A percentile compares a stretch with the other conserved stretches of the same genome.
phyloP scores from a whole-genome alignment of 2,329 filamentous ascomycete species.

The Monascus ruber region DNA sequence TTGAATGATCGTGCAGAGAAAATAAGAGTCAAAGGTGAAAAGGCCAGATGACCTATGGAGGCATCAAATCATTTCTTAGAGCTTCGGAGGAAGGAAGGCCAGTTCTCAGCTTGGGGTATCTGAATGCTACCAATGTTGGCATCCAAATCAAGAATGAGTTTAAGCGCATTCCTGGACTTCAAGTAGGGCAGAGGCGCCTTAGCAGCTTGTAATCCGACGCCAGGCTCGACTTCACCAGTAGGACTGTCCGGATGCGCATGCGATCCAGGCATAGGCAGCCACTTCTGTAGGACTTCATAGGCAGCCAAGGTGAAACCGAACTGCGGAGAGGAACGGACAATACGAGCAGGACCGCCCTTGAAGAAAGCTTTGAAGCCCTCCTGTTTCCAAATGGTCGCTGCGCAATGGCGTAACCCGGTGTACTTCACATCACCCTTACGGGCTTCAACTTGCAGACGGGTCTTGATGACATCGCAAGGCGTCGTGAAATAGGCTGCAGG shows the following conservation, averaged over 20 bases:
- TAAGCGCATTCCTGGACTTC: constrained; percentile 77
- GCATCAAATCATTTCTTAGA: constrained; percentile 15
- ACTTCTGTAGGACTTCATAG: constrained; percentile 79
- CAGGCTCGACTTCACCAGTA: constrained; percentile 51
- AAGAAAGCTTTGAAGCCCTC: constrained; percentile 96
- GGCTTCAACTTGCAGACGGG: constrained; percentile 89
- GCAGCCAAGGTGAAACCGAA: constrained; percentile 96
- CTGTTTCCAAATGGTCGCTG: constrained; percentile 70
- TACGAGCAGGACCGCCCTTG: constrained; percentile 93
- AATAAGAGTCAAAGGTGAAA: constrained; percentile 5
- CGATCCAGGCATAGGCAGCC: constrained; percentile 65
- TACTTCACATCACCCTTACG: constrained; percentile 88
- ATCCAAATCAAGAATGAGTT: constrained; percentile 90
- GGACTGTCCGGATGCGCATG: constrained; percentile 40
- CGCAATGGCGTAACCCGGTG: constrained; percentile 75
- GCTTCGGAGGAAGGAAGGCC: constrained; percentile 25
- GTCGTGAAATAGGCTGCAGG: constrained; percentile 90
- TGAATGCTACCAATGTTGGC: constrained; percentile 76
- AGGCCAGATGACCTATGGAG: constrained; percentile 8
- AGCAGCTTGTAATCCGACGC: constrained; percentile 52
- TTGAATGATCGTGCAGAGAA: neutral
- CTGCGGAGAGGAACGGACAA: constrained; percentile 87
- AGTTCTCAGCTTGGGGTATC: constrained; percentile 36
- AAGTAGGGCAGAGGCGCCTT: constrained; percentile 54
- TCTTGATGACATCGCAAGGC: constrained; percentile 98